Base-by-base conservation (phyloP, 2,329 filamentous ascomycete genomes). In the Beauveria rudraprayagi region DNA sequence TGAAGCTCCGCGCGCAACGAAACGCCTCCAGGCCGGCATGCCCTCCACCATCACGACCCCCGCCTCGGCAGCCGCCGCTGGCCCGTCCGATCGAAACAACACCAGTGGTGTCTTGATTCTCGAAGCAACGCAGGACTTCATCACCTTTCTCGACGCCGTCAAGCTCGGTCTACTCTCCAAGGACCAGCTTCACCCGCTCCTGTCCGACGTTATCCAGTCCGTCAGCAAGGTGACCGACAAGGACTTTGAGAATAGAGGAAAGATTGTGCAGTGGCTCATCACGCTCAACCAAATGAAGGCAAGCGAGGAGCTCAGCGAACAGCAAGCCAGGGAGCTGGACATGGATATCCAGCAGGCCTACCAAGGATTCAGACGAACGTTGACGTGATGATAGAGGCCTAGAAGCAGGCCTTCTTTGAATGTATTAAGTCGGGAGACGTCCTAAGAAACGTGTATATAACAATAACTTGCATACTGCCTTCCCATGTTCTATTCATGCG, bases 261-360 rank as follows among this genome's bases (percentile, higher is more conserved):
- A 97, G 81, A 97, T 99, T 68, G 92, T 99, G 61, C 92, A 97
- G 73, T 99, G 94, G 94, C 81, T 99, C 66, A 99, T 99, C 69
- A 89, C 91, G 7, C 79, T 99, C 65, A 99, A 99, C 72, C 92
- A 97, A 76, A 97, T 99, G 94, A 91, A 91, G 70, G 94, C 92
- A 9, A 92, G 91, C 1, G 92, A 97, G 69, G 92, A 96, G 72
- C 75, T 99, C 67, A 88, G 83, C 67, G 90, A 96, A 69, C 87
- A 93, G 62, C 91, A 97, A 75, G 90, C 90, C 6, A 81, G 93
- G 61, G 92, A 99, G 73, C 78, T 97, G 67, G 89, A 94, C 66
- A 85, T 96, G 73, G 93, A 97, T 72, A 96, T 97, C 70, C 91
- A 96, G 71, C 87, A 91, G 70, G 93, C 93, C 46, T 97, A 97